Evolutionary conservation across 2,329 filamentous ascomycete species (phyloP).

Genomic region (Aspergillus cejpii): DNA sequence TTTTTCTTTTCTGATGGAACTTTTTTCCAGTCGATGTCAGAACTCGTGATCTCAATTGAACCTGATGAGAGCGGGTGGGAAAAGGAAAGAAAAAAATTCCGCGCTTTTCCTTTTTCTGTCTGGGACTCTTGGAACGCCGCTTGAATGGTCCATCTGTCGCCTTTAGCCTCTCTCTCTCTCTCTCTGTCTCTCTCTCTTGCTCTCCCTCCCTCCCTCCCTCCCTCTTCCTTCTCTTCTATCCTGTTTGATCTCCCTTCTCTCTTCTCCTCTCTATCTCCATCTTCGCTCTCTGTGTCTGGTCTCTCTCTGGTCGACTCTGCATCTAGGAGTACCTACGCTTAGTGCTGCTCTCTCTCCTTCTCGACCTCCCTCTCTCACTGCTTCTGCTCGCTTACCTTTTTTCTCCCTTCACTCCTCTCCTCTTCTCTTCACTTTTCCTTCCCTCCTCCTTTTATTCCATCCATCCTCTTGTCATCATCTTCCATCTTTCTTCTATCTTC

Average conservation of each 20-base stretch:
- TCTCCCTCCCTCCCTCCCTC: constrained; percentile 9
- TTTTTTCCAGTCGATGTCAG: neutral
- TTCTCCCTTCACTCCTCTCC: constrained; percentile 7
- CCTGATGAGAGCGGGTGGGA: constrained; percentile 13
- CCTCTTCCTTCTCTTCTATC: constrained; percentile 6
- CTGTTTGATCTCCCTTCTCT: constrained; percentile 10
- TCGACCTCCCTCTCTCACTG: constrained; percentile 9
- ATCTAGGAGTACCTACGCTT: no score
- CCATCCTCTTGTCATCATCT: constrained; percentile 2
- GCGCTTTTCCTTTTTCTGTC: constrained; percentile 25
- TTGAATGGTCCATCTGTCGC: constrained; percentile 24
- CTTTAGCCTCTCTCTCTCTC: constrained; percentile 17
- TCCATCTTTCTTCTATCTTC: constrained; percentile 4
- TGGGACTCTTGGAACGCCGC: constrained; percentile 20
- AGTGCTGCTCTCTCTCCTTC: constrained; percentile 9
- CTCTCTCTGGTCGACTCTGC: no score
- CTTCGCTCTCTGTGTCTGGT: constrained; percentile 7
- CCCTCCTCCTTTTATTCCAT: constrained; percentile 7
- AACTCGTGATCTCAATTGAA: neutral
- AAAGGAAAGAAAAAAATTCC: constrained; percentile 14
- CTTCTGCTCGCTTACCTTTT: constrained; percentile 8
- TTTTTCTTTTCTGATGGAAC: neutral
- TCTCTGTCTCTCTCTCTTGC: constrained; percentile 7
- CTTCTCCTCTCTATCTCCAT: constrained; percentile 8
- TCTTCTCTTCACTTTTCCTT: constrained; percentile 5